Evolutionary conservation across 192 early-diverging fungal species (phyloP).

Genomic region (Rhizophagus clarus): DNA sequence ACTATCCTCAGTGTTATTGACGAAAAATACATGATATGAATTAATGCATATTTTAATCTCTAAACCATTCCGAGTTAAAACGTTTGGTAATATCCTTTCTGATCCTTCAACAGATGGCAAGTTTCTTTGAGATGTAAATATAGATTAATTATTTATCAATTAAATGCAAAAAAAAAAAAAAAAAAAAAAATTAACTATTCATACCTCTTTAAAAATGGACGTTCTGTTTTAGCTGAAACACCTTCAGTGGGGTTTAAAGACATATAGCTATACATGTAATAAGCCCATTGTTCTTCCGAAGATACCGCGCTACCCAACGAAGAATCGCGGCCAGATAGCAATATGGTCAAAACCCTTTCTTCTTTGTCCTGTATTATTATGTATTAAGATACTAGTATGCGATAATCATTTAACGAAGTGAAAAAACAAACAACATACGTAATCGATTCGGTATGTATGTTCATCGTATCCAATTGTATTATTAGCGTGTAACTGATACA

Average conservation of each 20-base stretch:
- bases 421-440: slow-evolving; percentile 47
- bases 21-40: slow-evolving; percentile 98
- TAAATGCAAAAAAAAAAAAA: slow-evolving; percentile 12
- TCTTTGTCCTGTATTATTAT: slow-evolving; percentile 46
- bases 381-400: neutral
- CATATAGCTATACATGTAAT: slow-evolving; percentile 96
- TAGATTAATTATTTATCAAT: neutral
- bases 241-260: slow-evolving; percentile 83
- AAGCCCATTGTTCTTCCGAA: slow-evolving; percentile 90
- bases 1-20: slow-evolving; percentile 92
- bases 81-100: slow-evolving; percentile 50
- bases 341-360: slow-evolving; percentile 71
- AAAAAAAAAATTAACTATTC: neutral
- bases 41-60: slow-evolving; percentile 97
- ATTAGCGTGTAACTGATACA: slow-evolving; percentile 73
- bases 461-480: slow-evolving; percentile 76
- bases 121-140: slow-evolving; percentile 22
- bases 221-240: slow-evolving; percentile 55
- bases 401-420: neutral
- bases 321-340: slow-evolving; percentile 88
- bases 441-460: slow-evolving; percentile 79
- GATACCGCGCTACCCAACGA: slow-evolving; percentile 78
- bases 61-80: slow-evolving; percentile 75
- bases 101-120: slow-evolving; percentile 27
- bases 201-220: slow-evolving; percentile 78